Base-by-base conservation (phyloP, 176 grass and related monocot genomes). In the Chrysopogon serrulatus region DNA sequence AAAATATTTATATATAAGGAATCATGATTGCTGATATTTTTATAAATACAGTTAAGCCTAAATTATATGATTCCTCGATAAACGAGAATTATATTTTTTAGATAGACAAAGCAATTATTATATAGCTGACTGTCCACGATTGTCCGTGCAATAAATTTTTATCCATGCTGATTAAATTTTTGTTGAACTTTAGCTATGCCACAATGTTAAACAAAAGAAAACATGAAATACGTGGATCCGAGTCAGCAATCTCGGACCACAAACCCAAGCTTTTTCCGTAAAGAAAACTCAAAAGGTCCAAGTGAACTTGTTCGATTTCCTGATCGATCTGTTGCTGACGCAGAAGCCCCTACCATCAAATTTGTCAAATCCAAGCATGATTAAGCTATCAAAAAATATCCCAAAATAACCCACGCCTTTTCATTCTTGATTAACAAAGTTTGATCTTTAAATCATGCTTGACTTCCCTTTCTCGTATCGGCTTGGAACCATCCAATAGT, bases 251-350 rank as follows among this genome's bases (percentile, higher is more conserved):
- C 16, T 42, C 1, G 37, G 3, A 33, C 59, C 24, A 13, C 10
- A n/a, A 42, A 63, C 16, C 5, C 76, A 43, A 21, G 4, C 1
- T 63, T 26, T 48, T 62, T 21, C 3, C 4, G 3, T 24, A 28
- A 42, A 37, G 3, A 18, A 78, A 73, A 73, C 8, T 3, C 10
- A 47, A 21, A 37, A 34, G 10, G 68, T 27, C 7, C 36, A 17
- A 15, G 37, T 16, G 35, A 43, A 43, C 17, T 51, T 21, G 9
- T 69, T 45, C 32, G 5, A 47, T 18, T 56, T 36, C 53, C 6
- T 83, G 33, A 87, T 60, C n/a, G 33, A 87, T 60, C n/a, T 82
- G 51, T 77, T 23, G 85, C 48, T 82, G 40, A 82, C 45, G 23
- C 36, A 32, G 62, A 23, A 68, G 28, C 17, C 9, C 19, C 15